Conservation (phyloP, 306 rosid genomes). For the Macrotyloma uniflorum region DNA sequence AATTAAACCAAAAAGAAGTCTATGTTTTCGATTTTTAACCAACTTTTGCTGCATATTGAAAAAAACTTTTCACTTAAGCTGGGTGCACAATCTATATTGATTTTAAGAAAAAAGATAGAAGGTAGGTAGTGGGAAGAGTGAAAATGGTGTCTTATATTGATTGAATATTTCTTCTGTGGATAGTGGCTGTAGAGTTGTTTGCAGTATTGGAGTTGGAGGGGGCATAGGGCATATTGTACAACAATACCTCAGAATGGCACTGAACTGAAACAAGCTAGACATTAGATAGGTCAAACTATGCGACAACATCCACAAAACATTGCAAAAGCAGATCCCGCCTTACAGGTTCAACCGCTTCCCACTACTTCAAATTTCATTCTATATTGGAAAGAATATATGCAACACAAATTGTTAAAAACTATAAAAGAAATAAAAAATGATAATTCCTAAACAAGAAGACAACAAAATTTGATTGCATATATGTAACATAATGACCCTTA, state of each 20-base stretch:
- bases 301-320: not conserved
- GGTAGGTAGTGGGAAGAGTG: not conserved
- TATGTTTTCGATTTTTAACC: too few species aligned
- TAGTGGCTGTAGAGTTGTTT: not conserved
- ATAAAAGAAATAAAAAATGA: too few species aligned
- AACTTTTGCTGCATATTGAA: too few species aligned
- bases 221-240: not conserved
- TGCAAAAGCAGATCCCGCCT: not conserved
- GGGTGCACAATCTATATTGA: too few species aligned
- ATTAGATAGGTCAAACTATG: conserved; percentile 2
- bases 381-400: not conserved
- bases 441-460: not conserved
- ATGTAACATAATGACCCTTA: not conserved
- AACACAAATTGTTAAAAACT: not conserved
- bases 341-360: not conserved
- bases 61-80: too few species aligned
- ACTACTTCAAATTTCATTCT: not conserved
- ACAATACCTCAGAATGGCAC: not conserved
- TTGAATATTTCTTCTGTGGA: not conserved
- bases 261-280: not conserved
- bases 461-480: not conserved
- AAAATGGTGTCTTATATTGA: not conserved
- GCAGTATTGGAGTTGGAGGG: not conserved
- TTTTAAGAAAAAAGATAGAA: too few species aligned
- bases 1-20: too few species aligned